Conservation (phyloP, 2,329 filamentous ascomycete species). For the Aspergillus neotritici region DNA sequence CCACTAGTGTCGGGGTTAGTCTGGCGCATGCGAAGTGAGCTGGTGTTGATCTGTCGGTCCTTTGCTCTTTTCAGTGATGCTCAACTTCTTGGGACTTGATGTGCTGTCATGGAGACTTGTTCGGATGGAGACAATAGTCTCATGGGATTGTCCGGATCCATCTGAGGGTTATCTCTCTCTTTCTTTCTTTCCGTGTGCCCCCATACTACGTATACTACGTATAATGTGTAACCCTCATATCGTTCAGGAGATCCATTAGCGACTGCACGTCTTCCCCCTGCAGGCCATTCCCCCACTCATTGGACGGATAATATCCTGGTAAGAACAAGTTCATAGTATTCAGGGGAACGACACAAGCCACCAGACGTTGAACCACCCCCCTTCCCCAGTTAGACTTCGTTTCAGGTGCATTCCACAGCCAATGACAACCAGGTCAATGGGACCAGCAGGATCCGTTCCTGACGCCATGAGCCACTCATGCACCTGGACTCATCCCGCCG, state of each 20-base stretch:
- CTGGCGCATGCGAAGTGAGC: neutral
- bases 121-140: neutral
- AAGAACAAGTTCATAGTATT: slow-evolving; percentile 1
- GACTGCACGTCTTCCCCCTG: no score
- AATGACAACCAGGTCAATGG: neutral
- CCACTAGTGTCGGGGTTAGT: no score
- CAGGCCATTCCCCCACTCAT: no score
- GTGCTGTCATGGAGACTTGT: neutral
- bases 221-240: no score
- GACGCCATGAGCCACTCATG: slow-evolving; percentile 11
- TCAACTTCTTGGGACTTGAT: neutral
- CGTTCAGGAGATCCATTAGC: no score
- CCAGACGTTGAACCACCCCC: slow-evolving; percentile 12
- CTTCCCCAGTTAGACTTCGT: slow-evolving; percentile 11
- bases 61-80: slow-evolving; percentile 10
- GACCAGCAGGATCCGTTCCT: slow-evolving; percentile 11
- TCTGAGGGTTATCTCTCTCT: no score
- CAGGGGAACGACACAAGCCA: slow-evolving; percentile 11
- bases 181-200: no score
- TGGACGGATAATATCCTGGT: neutral
- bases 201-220: no score
- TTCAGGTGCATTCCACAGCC: slow-evolving; percentile 10
- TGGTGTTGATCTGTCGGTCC: slow-evolving; percentile 13
- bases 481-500: slow-evolving; percentile 8
- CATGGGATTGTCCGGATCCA: no score